These are phyloP conservation scores for Populus tremula DNA, from an alignment of 345 rosid species.

Conservation along the genomic window DNA sequence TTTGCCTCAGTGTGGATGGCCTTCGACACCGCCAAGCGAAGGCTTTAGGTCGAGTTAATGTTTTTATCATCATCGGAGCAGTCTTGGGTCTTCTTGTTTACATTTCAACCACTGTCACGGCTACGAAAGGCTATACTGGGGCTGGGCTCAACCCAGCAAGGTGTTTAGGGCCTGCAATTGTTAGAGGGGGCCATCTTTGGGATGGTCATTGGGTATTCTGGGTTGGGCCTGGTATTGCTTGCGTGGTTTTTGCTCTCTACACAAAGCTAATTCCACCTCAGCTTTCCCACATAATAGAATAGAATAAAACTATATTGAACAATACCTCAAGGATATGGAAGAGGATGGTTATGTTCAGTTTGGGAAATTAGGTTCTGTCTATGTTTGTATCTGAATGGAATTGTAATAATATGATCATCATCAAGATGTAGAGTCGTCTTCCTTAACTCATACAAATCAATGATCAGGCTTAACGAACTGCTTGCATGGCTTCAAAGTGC, in stretches of 20 bases:
- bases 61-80: constrained; percentile 29
- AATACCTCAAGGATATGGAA: not conserved
- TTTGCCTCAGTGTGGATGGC: constrained; percentile 44
- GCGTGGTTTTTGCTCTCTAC: constrained; percentile 14
- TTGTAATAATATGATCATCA: not conserved
- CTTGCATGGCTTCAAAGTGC: not conserved
- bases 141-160: constrained; percentile 55
- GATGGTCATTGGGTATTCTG: constrained; percentile 27
- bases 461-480: not conserved
- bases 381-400: not conserved
- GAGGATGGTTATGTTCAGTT: not conserved
- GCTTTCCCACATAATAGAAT: not conserved
- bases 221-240: constrained; percentile 17
- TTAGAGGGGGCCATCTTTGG: constrained; percentile 29
- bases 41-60: constrained; percentile 32
- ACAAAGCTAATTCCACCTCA: constrained; percentile 23
- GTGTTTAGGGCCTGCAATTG: constrained; percentile 41
- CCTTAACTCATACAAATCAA: not conserved
- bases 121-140: constrained; percentile 40
- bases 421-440: not conserved
- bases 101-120: constrained; percentile 41
- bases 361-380: not conserved
- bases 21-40: constrained; percentile 39
- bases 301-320: not conserved
- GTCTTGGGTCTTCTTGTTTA: constrained; percentile 41